phyloP scores from a whole-genome alignment of 2,329 filamentous ascomycete genomes.

The Trichoderma lentiforme region DNA sequence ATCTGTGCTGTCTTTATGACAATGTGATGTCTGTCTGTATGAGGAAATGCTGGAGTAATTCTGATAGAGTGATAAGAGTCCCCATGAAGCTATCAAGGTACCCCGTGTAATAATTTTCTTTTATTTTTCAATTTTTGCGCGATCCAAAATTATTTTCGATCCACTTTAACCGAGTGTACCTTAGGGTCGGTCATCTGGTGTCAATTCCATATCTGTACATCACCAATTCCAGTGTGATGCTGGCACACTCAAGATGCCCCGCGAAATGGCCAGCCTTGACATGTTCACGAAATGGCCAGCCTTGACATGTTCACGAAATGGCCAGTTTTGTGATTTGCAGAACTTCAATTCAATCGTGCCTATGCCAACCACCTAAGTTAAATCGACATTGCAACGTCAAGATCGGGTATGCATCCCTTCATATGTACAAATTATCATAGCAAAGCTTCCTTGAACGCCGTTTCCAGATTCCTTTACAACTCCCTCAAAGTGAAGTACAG shows the following conservation, averaged over 20 bases:
- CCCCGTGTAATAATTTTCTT: neutral
- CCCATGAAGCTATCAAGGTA: neutral
- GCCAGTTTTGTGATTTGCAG: neutral
- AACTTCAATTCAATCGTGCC: conserved; percentile 4
- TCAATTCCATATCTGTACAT: neutral
- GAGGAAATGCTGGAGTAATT: neutral
- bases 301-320: neutral
- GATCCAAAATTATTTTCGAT: neutral
- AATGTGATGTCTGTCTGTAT: neutral
- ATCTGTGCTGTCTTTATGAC: neutral
- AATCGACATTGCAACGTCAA: conserved; percentile 16
- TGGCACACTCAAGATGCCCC: neutral
- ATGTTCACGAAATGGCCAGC: neutral
- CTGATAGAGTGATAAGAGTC: accelerated
- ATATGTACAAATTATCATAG: conserved; percentile 25
- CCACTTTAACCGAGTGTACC: neutral
- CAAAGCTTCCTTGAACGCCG: conserved; percentile 36
- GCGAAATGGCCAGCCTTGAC: neutral
- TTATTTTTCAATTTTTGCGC: neutral
- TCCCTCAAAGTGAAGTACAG: conserved; percentile 32
- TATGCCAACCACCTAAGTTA: conserved; percentile 5
- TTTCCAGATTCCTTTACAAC: conserved; percentile 29
- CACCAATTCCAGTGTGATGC: neutral
- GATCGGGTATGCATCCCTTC: conserved; percentile 30
- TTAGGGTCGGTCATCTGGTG: neutral